Evolutionary conservation across 2,329 filamentous ascomycete genomes (phyloP).

Genomic region (Aspergillus tamarii): DNA sequence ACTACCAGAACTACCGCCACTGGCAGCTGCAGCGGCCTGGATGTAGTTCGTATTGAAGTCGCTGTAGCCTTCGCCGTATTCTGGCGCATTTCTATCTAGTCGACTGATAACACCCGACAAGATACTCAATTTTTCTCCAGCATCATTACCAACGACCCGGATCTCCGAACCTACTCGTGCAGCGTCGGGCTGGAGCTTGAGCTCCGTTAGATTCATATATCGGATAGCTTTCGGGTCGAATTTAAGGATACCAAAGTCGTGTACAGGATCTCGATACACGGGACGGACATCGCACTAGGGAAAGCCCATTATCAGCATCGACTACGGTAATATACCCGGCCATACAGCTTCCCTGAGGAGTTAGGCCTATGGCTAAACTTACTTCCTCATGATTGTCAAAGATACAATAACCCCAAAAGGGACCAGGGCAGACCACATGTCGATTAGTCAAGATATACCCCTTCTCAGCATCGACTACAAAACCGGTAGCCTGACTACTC

Average conservation of each 20-base stretch:
- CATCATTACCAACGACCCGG: conserved; percentile 96
- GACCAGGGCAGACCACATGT: conserved; percentile 92
- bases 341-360: neutral
- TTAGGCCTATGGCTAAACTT: conserved; percentile 22
- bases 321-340: neutral
- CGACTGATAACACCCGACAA: conserved; percentile 96
- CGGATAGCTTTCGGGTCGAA: conserved; percentile 97
- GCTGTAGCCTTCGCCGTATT: conserved; percentile 96
- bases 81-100: conserved; percentile 92
- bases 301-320: conserved; percentile 9
- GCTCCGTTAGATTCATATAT: conserved; percentile 86
- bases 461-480: conserved; percentile 91
- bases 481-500: conserved; percentile 94
- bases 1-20: conserved; percentile 96
- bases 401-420: conserved; percentile 97
- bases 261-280: conserved; percentile 95
- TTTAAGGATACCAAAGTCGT: conserved; percentile 95
- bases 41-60: conserved; percentile 98
- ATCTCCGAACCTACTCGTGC: conserved; percentile 91
- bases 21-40: conserved; percentile 94
- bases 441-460: conserved; percentile 88
- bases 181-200: conserved; percentile 80
- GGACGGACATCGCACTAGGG: conserved; percentile 86
- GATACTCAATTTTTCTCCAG: conserved; percentile 97
- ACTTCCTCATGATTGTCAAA: conserved; percentile 96